Evolutionary conservation across 139 green algal species (phyloP).

Genomic region (Parachlorella kessleri): DNA sequence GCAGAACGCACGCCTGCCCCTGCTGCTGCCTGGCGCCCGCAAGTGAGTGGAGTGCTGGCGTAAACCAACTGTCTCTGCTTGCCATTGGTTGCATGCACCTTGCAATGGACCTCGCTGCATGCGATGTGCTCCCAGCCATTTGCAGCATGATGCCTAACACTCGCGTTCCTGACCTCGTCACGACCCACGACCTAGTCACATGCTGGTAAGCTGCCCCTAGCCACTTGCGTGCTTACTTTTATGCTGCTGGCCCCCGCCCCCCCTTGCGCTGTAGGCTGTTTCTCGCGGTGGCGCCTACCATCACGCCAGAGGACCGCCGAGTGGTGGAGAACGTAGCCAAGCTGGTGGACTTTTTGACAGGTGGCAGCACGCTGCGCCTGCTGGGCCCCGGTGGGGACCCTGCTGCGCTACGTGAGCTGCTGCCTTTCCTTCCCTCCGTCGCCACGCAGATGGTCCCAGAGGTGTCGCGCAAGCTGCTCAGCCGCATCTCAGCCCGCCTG

Average conservation of each 20-base stretch:
- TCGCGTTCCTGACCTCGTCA: too few species aligned
- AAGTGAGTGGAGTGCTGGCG: conserved; percentile 11
- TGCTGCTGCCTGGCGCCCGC: conserved; percentile 50
- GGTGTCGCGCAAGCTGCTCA: conserved; percentile 59
- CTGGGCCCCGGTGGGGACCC: neutral
- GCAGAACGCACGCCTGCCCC: conserved; percentile 36
- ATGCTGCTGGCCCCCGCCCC: neutral
- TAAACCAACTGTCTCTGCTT: too few species aligned
- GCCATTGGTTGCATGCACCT: too few species aligned
- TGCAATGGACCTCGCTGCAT: too few species aligned
- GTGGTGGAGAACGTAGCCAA: conserved; percentile 82
- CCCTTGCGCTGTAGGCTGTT: conserved; percentile 6
- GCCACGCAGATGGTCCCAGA: conserved; percentile 84
- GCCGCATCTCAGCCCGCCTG: conserved; percentile 70
- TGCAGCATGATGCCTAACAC: too few species aligned
- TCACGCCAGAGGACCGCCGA: conserved; percentile 60
- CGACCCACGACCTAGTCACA: too few species aligned
- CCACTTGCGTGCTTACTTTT: too few species aligned
- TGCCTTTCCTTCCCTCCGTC: conserved; percentile 82
- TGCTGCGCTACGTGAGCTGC: conserved; percentile 56
- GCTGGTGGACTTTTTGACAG: conserved; percentile 63
- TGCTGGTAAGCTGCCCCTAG: too few species aligned
- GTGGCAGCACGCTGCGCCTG: conserved; percentile 28
- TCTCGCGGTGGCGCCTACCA: conserved; percentile 61
- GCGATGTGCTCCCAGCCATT: too few species aligned